Base-by-base conservation (phyloP, 306 rosid species). In the Begonia masoniana region DNA sequence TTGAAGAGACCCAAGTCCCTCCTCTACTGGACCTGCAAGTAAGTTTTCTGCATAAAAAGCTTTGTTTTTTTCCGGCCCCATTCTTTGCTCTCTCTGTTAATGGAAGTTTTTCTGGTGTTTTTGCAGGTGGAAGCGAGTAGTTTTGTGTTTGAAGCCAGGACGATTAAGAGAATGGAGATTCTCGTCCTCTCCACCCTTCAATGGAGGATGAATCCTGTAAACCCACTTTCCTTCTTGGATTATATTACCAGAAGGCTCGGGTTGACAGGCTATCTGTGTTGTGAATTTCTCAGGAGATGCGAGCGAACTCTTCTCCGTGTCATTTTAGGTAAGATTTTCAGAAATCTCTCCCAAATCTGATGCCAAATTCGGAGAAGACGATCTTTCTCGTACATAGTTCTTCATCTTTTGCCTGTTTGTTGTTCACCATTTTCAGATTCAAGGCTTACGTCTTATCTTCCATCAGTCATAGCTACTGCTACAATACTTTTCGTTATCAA, bases 161-260 rank as follows among this genome's bases (percentile, higher is more conserved):
- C 80, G 17, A 79, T 92, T 5, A 79, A 81, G 58, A 75, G 68
- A 42, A 92, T 92, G 99, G 99, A 86, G 62, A 74, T 92, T 70
- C 66, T 92, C 72, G 84, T 92, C 4, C 99, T 92, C 55, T 83
- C 99, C 7, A 79, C 93, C 10, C 96, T 92, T 9, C 71, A 71
- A 15, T 92, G 99, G 99, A 80, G 79, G 72, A 83, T 92, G 99
- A 83, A 79, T 65, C 93, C 88, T 0, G 78, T 74, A 15, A 92
- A 88, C 42, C 84, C 95, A 45, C 62, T 92, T 57, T 86, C 95
- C 0, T 92, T 92, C 36, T 59, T 92, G 43, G 95, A 92, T 75
- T 79, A 58, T 45, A 55, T 79, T 45, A 66, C 79, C 1, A 67
- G 84, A 66, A 83, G 88, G 61, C 78, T 92, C 45, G 93, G 93